These are phyloP conservation scores for Cucurbita pepo DNA, from an alignment of 306 rosid genomes.

Conservation along the genomic window DNA sequence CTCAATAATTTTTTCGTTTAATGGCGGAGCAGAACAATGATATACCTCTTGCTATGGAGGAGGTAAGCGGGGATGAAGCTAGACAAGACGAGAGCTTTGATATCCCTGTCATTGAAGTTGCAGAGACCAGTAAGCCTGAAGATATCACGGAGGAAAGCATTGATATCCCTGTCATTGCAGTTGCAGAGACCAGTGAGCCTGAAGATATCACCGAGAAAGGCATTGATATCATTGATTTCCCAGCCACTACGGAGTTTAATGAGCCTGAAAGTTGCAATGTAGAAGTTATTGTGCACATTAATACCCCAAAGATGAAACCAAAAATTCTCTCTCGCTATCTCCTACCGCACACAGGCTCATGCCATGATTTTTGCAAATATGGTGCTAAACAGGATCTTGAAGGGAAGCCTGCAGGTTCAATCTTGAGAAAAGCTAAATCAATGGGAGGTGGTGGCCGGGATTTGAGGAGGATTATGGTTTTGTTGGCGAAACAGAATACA, in stretches of 20 bases:
- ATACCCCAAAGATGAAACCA: background rate
- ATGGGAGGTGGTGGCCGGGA: slow-evolving; percentile 7
- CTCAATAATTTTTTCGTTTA: background rate
- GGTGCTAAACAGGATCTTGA: slow-evolving; percentile 32
- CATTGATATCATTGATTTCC: slow-evolving; percentile 13
- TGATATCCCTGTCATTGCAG: slow-evolving; percentile 4
- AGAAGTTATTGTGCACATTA: background rate
- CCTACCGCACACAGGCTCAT: slow-evolving; percentile 30
- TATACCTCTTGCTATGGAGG: background rate
- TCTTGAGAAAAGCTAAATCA: slow-evolving; percentile 10
- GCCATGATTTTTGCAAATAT: slow-evolving; percentile 72
- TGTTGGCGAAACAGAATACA: background rate
- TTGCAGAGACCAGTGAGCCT: background rate
- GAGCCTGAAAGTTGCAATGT: background rate
- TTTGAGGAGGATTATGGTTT: background rate
- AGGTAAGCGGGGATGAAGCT: background rate
- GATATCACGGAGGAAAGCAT: background rate
- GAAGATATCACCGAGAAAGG: background rate
- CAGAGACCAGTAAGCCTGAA: background rate
- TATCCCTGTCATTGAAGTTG: slow-evolving; percentile 1
- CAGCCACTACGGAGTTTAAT: background rate
- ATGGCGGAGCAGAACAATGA: background rate
- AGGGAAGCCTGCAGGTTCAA: slow-evolving; percentile 23
- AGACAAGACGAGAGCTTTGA: background rate
- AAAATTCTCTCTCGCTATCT: slow-evolving; percentile 56